Conservation (phyloP, 352 stramenopile genomes). For the Plasmopara viticola region DNA sequence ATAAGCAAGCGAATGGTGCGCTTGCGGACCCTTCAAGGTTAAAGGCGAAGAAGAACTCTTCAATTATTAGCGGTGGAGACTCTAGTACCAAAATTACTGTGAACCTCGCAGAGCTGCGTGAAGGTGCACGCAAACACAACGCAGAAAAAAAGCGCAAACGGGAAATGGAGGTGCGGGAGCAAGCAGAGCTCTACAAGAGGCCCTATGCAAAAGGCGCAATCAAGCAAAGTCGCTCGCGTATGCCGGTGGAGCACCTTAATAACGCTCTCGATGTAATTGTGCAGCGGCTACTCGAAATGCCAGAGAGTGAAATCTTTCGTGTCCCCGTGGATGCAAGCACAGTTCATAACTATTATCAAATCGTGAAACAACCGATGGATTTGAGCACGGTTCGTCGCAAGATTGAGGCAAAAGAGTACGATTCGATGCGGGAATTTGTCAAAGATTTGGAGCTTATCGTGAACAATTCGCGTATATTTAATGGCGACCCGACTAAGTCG, state of each 20-base stretch:
- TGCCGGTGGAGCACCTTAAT: conserved; percentile 73
- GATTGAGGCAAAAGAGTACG: conserved; percentile 57
- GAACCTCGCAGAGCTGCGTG: conserved; percentile 65
- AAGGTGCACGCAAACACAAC: conserved; percentile 70
- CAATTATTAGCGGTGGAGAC: conserved; percentile 21
- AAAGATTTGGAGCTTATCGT: conserved; percentile 84
- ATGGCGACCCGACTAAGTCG: conserved; percentile 58
- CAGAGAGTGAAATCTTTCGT: conserved; percentile 75
- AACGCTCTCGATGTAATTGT: conserved; percentile 58
- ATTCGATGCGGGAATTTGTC: conserved; percentile 82
- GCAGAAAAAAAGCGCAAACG: conserved; percentile 79
- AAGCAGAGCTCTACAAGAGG: conserved; percentile 75
- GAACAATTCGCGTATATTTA: conserved; percentile 81
- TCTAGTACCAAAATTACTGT: conserved; percentile 59
- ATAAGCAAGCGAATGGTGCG: conserved; percentile 23
- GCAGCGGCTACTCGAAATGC: conserved; percentile 60
- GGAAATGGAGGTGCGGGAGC: conserved; percentile 62
- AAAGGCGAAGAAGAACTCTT: conserved; percentile 47
- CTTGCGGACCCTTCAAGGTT: conserved; percentile 50
- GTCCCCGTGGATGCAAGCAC: conserved; percentile 48
- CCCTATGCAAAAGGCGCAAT: conserved; percentile 65
- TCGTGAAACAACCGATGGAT: conserved; percentile 86
- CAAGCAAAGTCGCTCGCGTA: conserved; percentile 69
- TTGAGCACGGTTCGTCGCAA: conserved; percentile 62
- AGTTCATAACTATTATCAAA: conserved; percentile 72